A percentile compares a stretch with the other conserved stretches of the same genome.
phyloP scores from a whole-genome alignment of 2,329 filamentous ascomycete genomes.

The Colletotrichum shisoi region DNA sequence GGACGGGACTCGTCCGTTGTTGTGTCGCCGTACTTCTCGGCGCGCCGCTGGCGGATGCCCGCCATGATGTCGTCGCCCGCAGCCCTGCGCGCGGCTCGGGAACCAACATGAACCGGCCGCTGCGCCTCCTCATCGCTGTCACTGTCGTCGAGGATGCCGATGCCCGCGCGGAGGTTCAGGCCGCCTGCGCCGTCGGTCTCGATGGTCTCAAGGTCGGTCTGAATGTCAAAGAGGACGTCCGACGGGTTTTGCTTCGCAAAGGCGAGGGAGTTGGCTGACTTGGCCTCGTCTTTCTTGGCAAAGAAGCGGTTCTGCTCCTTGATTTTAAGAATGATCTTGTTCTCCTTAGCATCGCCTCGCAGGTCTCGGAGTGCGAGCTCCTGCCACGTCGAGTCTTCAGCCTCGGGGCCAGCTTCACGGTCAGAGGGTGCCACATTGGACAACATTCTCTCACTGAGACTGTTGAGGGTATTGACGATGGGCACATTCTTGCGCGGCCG shows the following conservation, averaged over 20 bases:
- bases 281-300: slow-evolving; percentile 63
- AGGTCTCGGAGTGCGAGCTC: slow-evolving; percentile 83
- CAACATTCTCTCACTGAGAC: slow-evolving; percentile 91
- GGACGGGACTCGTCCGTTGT: slow-evolving; percentile 25
- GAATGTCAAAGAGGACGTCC: slow-evolving; percentile 71
- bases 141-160: slow-evolving; percentile 75
- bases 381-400: slow-evolving; percentile 77
- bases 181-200: slow-evolving; percentile 58
- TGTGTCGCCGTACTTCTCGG: slow-evolving; percentile 64
- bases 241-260: slow-evolving; percentile 75
- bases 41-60: slow-evolving; percentile 68
- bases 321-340: slow-evolving; percentile 83
- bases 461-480: slow-evolving; percentile 89
- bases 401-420: slow-evolving; percentile 69
- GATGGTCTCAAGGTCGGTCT: slow-evolving; percentile 66
- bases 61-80: slow-evolving; percentile 73
- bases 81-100: slow-evolving; percentile 68
- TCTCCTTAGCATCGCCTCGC: slow-evolving; percentile 74
- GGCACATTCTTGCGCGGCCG: slow-evolving; percentile 81
- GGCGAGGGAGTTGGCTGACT: slow-evolving; percentile 56
- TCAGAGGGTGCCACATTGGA: slow-evolving; percentile 84
- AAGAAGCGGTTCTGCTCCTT: slow-evolving; percentile 88
- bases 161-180: slow-evolving; percentile 67
- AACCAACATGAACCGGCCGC: slow-evolving; percentile 66
- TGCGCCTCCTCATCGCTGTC: slow-evolving; percentile 70